Conservation (phyloP, 768 basidiomycete species). For the Gautieria morchelliformis region DNA sequence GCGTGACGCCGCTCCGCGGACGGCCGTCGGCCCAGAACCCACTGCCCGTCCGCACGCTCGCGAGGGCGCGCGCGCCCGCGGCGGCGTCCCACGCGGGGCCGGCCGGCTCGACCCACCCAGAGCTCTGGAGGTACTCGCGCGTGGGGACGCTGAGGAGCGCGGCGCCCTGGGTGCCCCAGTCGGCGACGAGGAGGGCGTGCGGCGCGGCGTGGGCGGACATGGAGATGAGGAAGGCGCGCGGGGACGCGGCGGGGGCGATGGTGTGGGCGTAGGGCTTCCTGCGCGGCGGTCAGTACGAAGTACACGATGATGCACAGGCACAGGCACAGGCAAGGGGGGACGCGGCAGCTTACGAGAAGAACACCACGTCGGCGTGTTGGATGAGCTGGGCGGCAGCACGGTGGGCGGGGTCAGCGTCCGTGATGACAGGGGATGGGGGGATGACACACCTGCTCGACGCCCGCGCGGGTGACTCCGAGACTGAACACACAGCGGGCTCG, state of each 20-base stretch:
- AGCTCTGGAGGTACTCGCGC: constrained; percentile 78
- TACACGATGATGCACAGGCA: too few relatives aligned
- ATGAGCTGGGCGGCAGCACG: constrained; percentile 47
- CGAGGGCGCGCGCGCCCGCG: too few relatives aligned
- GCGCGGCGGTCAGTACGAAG: neutral
- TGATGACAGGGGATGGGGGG: neutral
- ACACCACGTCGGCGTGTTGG: constrained; percentile 76
- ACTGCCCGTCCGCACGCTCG: constrained; percentile 5
- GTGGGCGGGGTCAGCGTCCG: neutral
- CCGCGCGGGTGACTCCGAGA: constrained; percentile 70
- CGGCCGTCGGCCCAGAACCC: constrained; percentile 11
- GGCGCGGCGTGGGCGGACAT: constrained; percentile 55
- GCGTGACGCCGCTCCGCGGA: neutral
- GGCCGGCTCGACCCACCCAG: constrained; percentile 73
- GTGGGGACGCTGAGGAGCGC: constrained; percentile 77
- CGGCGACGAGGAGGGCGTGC: constrained; percentile 71
- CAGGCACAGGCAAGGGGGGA: too few relatives aligned
- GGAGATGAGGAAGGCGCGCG: constrained; percentile 70
- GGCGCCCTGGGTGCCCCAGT: constrained; percentile 74
- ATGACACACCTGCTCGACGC: constrained; percentile 64
- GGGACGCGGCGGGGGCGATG: constrained; percentile 49
- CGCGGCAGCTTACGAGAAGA: constrained; percentile 33
- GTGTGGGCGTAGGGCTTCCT: constrained; percentile 62
- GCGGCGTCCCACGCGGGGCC: neutral
- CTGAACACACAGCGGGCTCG: constrained; percentile 74